phyloP scores from a whole-genome alignment of 208 protist species.

The Trypanosoma theileri region DNA sequence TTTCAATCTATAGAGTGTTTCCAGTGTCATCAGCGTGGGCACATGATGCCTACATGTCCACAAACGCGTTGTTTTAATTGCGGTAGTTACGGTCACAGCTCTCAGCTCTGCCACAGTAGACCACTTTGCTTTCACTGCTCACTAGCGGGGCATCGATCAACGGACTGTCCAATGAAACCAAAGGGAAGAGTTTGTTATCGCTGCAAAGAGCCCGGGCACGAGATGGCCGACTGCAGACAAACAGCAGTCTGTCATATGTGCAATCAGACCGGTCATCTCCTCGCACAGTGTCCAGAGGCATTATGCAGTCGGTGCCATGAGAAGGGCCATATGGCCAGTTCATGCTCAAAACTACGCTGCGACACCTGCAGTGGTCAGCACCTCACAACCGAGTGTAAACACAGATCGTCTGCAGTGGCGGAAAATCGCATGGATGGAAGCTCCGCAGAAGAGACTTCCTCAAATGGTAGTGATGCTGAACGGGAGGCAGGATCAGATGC shows the following conservation, averaged over 20 bases:
- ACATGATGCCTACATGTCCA: conserved; percentile 81
- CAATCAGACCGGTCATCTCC: conserved; percentile 67
- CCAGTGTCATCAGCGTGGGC: conserved; percentile 82
- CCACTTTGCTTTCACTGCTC: conserved; percentile 89
- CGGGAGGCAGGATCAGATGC: neutral
- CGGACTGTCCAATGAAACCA: conserved; percentile 69
- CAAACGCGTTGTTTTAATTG: conserved; percentile 90
- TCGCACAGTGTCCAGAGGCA: conserved; percentile 74
- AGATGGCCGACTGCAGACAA: conserved; percentile 75
- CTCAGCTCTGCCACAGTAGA: conserved; percentile 80
- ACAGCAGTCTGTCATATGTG: conserved; percentile 81
- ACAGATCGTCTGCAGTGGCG: neutral
- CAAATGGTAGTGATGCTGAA: conserved; percentile 14
- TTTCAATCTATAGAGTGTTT: conserved; percentile 73
- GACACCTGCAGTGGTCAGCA: conserved; percentile 48
- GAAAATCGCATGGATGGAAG: neutral
- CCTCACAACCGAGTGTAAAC: conserved; percentile 35
- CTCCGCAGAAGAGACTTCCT: neutral
- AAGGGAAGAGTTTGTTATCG: conserved; percentile 86
- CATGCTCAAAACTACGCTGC: conserved; percentile 53
- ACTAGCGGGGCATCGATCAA: conserved; percentile 68
- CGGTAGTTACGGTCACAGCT: conserved; percentile 83
- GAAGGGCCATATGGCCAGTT: conserved; percentile 75
- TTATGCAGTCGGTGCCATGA: conserved; percentile 72
- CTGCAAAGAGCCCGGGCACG: conserved; percentile 86